Evolutionary conservation across 192 early-diverging fungal species (phyloP), one percentile per base, ranked within the genome.

Genomic region (Coemansia sp.): DNA sequence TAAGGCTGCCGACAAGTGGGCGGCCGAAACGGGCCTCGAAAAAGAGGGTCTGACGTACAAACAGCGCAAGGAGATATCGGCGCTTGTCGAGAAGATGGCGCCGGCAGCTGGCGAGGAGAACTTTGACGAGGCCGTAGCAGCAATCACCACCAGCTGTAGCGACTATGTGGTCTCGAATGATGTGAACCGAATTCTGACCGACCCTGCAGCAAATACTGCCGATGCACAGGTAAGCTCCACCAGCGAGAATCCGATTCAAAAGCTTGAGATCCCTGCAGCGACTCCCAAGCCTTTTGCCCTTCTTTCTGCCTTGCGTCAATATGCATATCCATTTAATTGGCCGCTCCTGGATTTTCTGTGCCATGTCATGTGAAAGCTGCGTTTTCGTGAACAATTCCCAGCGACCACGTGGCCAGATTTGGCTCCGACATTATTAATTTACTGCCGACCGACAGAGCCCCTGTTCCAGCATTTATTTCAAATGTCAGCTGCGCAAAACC

Each of bases 101-200:
- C 79, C 84, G 2, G 85, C 84, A 56, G 38, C 74, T 6, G 91
- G 89, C 54, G 88, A 93, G 59, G 91, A 96, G 64, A 98, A 98
- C 66, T 94, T 96, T 75, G 87, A 88, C 7, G 93, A 98, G 74
- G 95, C 95, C 1, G 69, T 84, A 6, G 73, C 81, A n/a, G 82
- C 85, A 21, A 85, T 86, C 45, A 69, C n/a, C 23, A 11, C 85
- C 86, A 75, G 76, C 84, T 58, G 87, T 87, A n/a, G 86, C 83
- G 69, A 82, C 71, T 57, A 65, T 75, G 43, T 89, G 83, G 63
- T 67, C 19, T 64, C 66, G 2, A 41, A 4, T 35, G 68, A 71
- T 14, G 62, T 75, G 19, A 53, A 59, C n/a, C 53, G 38, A 21
- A 74, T 80, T 35, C 68, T 80, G 22, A 41, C 47, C 51, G 72